These are phyloP conservation scores for Colletotrichum zoysiae DNA, from an alignment of 2,329 filamentous ascomycete genomes.

Conservation along the genomic window DNA sequence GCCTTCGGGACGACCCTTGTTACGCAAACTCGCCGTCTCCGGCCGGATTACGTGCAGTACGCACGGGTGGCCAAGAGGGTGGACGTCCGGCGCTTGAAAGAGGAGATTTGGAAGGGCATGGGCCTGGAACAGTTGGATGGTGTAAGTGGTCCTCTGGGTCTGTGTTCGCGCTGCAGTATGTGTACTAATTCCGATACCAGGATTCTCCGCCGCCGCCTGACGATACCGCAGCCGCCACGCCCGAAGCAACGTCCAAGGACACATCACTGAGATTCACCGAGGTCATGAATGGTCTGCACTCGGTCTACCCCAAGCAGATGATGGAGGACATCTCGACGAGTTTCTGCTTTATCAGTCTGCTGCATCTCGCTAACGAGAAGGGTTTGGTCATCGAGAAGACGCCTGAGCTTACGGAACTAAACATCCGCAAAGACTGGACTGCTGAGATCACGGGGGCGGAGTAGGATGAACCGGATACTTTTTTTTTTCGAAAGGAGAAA, in stretches of 20 bases:
- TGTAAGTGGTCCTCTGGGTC: conserved; percentile 53
- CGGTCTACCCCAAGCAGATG: conserved; percentile 85
- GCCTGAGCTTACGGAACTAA: conserved; percentile 68
- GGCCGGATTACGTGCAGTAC: conserved; percentile 79
- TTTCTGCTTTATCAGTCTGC: conserved; percentile 90
- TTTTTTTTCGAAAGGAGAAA: neutral
- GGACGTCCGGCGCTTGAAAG: conserved; percentile 75
- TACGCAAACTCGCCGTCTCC: conserved; percentile 71
- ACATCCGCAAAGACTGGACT: conserved; percentile 72
- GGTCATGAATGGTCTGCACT: conserved; percentile 89
- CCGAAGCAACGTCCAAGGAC: conserved; percentile 56
- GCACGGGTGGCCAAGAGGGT: conserved; percentile 79
- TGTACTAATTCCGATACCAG: conserved; percentile 18
- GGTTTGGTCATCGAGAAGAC: conserved; percentile 81
- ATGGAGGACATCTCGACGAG: conserved; percentile 97
- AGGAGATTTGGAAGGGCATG: conserved; percentile 78
- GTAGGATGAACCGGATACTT: conserved; percentile 38
- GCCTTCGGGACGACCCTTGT: conserved; percentile 77
- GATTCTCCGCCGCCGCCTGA: conserved; percentile 50
- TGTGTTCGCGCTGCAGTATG: neutral
- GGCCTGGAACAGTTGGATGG: conserved; percentile 62
- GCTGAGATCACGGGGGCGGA: conserved; percentile 65
- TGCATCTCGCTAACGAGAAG: conserved; percentile 94
- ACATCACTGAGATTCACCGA: conserved; percentile 84
- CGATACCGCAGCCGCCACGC: conserved; percentile 47